These are phyloP conservation scores for Aphanomyces astaci DNA, from an alignment of 352 stramenopile genomes.

Conservation along the genomic window DNA sequence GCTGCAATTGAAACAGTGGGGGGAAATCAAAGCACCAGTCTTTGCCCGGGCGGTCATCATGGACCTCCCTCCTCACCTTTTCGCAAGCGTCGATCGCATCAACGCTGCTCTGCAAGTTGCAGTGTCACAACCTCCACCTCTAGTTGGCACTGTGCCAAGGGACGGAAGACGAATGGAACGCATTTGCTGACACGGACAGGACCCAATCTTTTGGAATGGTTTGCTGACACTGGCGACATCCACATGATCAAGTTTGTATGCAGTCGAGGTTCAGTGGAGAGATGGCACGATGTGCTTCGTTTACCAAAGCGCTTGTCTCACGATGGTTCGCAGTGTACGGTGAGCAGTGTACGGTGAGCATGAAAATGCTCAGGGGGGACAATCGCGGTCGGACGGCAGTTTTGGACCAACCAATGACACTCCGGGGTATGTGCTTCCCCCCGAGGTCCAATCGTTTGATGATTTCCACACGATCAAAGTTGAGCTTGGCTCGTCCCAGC, in stretches of 20 bases:
- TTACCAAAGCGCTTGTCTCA: no score
- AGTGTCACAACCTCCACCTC: conserved; percentile 30
- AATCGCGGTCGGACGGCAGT: conserved; percentile 29
- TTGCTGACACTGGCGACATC: conserved; percentile 31
- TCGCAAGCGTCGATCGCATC: conserved; percentile 34
- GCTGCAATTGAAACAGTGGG: no score
- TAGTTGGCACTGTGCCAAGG: conserved; percentile 29
- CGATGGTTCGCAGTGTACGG: no score
- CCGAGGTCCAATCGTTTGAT: conserved; percentile 31
- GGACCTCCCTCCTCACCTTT: conserved; percentile 19
- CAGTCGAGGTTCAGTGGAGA: no score
- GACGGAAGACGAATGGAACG: conserved; percentile 39
- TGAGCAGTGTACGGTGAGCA: no score
- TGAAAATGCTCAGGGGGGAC: conserved; percentile 29
- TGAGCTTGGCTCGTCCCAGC: conserved; percentile 34
- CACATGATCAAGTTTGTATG: conserved; percentile 36
- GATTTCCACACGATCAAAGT: conserved; percentile 35
- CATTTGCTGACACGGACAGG: conserved; percentile 30
- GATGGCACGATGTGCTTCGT: no score
- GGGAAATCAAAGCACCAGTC: no score
- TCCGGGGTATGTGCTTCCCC: conserved; percentile 31
- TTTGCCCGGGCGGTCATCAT: not conserved
- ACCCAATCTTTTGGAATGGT: conserved; percentile 34
- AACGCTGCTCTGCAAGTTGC: conserved; percentile 35
- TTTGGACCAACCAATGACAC: conserved; percentile 31